phyloP scores from a whole-genome alignment of 2,329 filamentous ascomycete species.

The Aspergillus tamarii region DNA sequence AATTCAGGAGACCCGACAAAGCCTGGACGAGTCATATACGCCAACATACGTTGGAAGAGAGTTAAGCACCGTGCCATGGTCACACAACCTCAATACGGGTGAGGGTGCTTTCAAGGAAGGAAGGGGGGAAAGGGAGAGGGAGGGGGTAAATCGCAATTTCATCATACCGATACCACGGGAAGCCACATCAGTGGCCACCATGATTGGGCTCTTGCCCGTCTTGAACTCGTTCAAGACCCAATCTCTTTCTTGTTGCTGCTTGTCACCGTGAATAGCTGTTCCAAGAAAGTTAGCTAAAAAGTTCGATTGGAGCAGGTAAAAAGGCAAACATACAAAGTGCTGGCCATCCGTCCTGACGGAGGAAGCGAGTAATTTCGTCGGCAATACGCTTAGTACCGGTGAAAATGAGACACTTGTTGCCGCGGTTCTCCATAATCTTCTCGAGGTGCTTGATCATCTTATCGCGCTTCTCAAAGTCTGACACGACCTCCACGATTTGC shows the following conservation, averaged over 20 bases:
- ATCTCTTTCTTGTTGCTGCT: constrained; percentile 99
- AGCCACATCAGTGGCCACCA: constrained; percentile 99
- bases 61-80: constrained; percentile 77
- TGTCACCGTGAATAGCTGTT: constrained; percentile 94
- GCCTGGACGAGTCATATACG: constrained; percentile 90
- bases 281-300: constrained; percentile 40
- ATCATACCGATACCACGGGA: constrained; percentile 99
- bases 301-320: constrained; percentile 23
- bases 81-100: constrained; percentile 60
- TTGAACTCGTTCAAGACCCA: constrained; percentile 99
- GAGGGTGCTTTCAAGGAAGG: constrained; percentile 42
- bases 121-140: constrained; percentile 30
- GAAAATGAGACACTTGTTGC: constrained; percentile 95
- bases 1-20: constrained; percentile 72
- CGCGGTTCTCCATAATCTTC: constrained; percentile 95
- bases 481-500: constrained; percentile 94
- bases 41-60: constrained; percentile 82
- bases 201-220: constrained; percentile 98
- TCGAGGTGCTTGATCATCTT: constrained; percentile 97
- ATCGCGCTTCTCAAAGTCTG: constrained; percentile 96
- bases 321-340: constrained; percentile 74
- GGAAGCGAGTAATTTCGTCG: constrained; percentile 95
- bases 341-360: constrained; percentile 97
- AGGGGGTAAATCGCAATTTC: constrained; percentile 57
- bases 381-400: constrained; percentile 85